Evolutionary conservation across 2,329 filamentous ascomycete species (phyloP).

Genomic region (Colletotrichum sp.): DNA sequence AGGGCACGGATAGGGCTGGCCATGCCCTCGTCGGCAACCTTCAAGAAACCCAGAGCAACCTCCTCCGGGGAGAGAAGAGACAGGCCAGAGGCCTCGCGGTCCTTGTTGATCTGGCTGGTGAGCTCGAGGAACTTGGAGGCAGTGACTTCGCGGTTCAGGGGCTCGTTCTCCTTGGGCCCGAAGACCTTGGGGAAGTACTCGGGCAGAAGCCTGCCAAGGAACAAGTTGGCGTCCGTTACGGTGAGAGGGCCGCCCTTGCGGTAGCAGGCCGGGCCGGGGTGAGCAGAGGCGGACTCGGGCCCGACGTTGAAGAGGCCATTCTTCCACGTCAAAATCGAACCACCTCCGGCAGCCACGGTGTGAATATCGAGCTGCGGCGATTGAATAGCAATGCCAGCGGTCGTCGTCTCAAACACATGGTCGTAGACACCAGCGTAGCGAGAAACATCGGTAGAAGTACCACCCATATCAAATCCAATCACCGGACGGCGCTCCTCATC

Average conservation of each 20-base stretch:
- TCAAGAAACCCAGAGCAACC: conserved; percentile 39
- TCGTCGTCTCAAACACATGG: conserved; percentile 73
- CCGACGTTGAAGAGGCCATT: conserved; percentile 78
- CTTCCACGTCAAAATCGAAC: conserved; percentile 72
- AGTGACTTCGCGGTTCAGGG: conserved; percentile 46
- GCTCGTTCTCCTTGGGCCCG: conserved; percentile 68
- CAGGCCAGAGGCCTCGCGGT: conserved; percentile 28
- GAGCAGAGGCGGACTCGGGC: conserved; percentile 72
- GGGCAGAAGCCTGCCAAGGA: conserved; percentile 63
- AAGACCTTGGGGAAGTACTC: conserved; percentile 78
- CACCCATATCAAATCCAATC: conserved; percentile 76
- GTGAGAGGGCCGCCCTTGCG: conserved; percentile 75
- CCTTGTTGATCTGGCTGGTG: conserved; percentile 45
- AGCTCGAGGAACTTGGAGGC: conserved; percentile 45
- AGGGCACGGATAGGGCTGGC: conserved; percentile 38
- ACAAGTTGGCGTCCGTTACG: conserved; percentile 75
- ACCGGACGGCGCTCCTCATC: conserved; percentile 69
- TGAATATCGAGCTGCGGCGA: conserved; percentile 83
- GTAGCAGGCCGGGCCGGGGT: conserved; percentile 76
- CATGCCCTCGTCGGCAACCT: conserved; percentile 42
- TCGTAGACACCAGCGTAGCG: conserved; percentile 60
- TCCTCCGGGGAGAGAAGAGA: conserved; percentile 35
- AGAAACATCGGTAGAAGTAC: conserved; percentile 78
- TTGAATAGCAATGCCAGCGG: conserved; percentile 79
- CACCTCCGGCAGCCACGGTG: conserved; percentile 78